Conservation (phyloP, 2,329 filamentous ascomycete species). For the Nemania serpens region DNA sequence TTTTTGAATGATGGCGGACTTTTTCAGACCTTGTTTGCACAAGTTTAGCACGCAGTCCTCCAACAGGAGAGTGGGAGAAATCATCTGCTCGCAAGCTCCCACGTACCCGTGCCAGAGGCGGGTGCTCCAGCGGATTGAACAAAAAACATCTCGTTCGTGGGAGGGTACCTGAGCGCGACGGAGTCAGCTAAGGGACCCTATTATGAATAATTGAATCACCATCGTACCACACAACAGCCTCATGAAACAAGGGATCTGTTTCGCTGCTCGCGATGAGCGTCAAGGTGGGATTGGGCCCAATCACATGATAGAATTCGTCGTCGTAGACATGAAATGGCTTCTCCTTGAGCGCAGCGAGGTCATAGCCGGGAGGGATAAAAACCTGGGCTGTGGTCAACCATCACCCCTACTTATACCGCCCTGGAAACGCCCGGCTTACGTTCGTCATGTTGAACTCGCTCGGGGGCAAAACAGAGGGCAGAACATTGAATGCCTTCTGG, state of each 20-base stretch:
- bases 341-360: constrained; percentile 43
- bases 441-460: constrained; percentile 44
- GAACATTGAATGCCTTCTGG: constrained; percentile 50
- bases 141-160: constrained; percentile 59
- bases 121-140: constrained; percentile 55
- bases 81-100: no score
- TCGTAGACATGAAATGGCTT: constrained; percentile 56
- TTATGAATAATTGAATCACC: not conserved
- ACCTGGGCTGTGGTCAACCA: constrained; percentile 35
- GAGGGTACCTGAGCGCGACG: constrained; percentile 41
- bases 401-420: not conserved
- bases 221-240: constrained; percentile 57
- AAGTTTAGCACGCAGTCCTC: not conserved
- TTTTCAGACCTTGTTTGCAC: constrained; percentile 47
- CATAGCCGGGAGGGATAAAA: constrained; percentile 52
- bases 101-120: constrained; percentile 50
- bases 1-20: constrained; percentile 57
- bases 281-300: constrained; percentile 54
- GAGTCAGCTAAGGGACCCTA: constrained; percentile 1
- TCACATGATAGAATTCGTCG: constrained; percentile 54
- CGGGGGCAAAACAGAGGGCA: constrained; percentile 46
- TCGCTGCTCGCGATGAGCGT: constrained; percentile 53
- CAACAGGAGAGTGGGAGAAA: not conserved
- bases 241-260: constrained; percentile 56
- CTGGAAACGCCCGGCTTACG: constrained; percentile 34